phyloP scores from a whole-genome alignment of 768 basidiomycete species.

The Boletales sp. region DNA sequence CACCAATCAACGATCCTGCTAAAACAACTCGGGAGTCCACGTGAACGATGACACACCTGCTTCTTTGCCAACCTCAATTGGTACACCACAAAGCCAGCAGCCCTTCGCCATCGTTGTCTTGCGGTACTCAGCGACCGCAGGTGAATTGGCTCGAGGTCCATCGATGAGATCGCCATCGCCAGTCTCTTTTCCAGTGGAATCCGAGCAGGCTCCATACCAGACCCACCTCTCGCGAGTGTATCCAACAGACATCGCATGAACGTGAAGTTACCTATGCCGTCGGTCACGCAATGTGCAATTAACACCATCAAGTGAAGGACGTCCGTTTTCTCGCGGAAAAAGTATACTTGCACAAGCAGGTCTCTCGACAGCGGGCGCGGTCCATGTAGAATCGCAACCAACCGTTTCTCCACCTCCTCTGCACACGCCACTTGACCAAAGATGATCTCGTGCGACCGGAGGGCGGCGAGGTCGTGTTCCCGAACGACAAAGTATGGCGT shows the following conservation, averaged over 20 bases:
- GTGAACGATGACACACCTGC: constrained; percentile 25
- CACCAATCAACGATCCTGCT: not conserved
- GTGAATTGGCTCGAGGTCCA: constrained; percentile 33
- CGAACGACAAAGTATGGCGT: constrained; percentile 37
- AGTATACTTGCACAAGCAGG: constrained; percentile 38
- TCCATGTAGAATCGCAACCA: constrained; percentile 30
- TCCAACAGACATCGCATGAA: constrained; percentile 46
- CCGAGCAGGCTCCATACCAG: constrained; percentile 2
- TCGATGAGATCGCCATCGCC: constrained; percentile 37
- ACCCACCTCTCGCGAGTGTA: constrained; percentile 23
- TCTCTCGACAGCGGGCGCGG: constrained; percentile 40
- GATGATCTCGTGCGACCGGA: constrained; percentile 37
- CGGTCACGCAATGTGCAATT: constrained; percentile 48
- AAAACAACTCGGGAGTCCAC: no score
- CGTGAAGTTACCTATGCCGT: constrained; percentile 42
- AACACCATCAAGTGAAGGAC: constrained; percentile 41
- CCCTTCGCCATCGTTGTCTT: constrained; percentile 43
- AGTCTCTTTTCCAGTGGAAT: constrained; percentile 38
- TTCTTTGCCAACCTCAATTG: constrained; percentile 30
- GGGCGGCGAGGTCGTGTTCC: constrained; percentile 32
- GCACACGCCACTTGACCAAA: constrained; percentile 31
- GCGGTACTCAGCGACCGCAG: constrained; percentile 31
- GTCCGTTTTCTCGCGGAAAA: constrained; percentile 35
- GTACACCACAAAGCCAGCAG: constrained; percentile 38
- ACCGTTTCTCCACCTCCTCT: constrained; percentile 32